Base-by-base conservation (phyloP, 2,329 filamentous ascomycete species). In the Ophiocordyceps camponoti-rufipedis region DNA sequence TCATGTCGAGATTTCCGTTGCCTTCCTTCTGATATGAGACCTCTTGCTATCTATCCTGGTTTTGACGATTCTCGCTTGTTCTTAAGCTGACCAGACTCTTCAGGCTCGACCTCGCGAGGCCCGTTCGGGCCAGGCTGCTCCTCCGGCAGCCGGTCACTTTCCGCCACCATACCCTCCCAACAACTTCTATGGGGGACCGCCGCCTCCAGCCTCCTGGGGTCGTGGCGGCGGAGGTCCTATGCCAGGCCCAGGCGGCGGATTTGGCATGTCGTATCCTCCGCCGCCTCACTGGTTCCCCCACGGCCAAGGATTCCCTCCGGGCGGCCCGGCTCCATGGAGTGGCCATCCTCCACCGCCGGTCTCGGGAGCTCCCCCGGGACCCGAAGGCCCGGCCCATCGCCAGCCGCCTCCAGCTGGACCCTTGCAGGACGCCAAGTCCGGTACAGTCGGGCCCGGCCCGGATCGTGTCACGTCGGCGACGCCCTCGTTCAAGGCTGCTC, bases 1-100 rank as follows among this genome's bases (percentile, higher is more conserved):
- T 74, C 75, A 70, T 94, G 88, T 94, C 80, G 88, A 94, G 78
- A 81, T 83, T 81, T 94, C 88, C 87, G 88, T 94, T 95, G 88
- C 87, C 88, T 95, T 95, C 88, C 88, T 95, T 94, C 87, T 95
- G 87, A 94, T 79, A 58, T 51, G 49, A 48, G 45, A 43, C 14
- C 42, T 28, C 46, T 28, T 18, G 13, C 42, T 19, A n/a, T 13
- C 19, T 19, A 6, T 14, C 13, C 14, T n/a, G n/a, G n/a, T n/a
- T n/a, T 31, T 16, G 13, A 29, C 23, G 31, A 38, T 44, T 43
- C 50, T 68, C 28, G 7, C 54, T 59, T 42, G 44, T 48, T 42
- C 18, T 19, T 16, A 41, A 48, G 48, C 55, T 59, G 50, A 62
- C 54, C 9, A 33, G 41, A 44, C 33, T 31, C 35, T 3, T 58